Conservation (phyloP, 495 filamentous ascomycete genomes). For the Penicillium soppii region DNA sequence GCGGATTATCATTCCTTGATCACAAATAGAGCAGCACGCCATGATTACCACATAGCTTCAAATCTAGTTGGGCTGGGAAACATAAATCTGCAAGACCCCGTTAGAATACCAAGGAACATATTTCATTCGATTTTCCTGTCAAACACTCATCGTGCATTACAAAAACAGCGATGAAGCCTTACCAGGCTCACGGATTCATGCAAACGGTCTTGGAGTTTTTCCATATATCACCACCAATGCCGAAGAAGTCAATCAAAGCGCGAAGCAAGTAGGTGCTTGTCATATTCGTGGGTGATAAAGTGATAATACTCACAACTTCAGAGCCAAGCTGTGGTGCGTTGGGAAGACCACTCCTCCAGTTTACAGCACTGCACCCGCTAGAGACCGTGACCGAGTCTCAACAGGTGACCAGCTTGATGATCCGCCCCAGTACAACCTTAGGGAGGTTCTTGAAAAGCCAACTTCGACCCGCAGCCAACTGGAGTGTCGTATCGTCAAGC, state of each 20-base stretch:
- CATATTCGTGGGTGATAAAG: no score
- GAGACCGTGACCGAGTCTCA: background rate
- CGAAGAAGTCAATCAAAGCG: background rate
- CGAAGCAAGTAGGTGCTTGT: background rate
- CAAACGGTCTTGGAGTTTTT: constrained; percentile 1
- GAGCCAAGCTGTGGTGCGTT: background rate
- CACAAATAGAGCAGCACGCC: background rate
- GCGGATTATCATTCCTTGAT: background rate
- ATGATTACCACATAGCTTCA: background rate
- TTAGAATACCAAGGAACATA: background rate
- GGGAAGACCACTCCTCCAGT: background rate
- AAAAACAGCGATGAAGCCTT: background rate
- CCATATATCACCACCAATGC: background rate
- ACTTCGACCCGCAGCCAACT: constrained; percentile 14
- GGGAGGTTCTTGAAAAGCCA: background rate
- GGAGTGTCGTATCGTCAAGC: constrained; percentile 11
- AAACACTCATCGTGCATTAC: background rate
- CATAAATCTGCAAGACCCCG: background rate
- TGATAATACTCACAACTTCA: background rate
- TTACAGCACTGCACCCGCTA: background rate
- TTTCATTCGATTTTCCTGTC: background rate
- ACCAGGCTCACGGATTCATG: background rate
- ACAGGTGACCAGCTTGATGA: background rate
- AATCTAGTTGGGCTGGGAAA: background rate
- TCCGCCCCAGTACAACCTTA: background rate